Evolutionary conservation across 768 basidiomycete genomes (phyloP), one percentile per base, ranked within the genome.

Genomic region (Boletellus ananas): DNA sequence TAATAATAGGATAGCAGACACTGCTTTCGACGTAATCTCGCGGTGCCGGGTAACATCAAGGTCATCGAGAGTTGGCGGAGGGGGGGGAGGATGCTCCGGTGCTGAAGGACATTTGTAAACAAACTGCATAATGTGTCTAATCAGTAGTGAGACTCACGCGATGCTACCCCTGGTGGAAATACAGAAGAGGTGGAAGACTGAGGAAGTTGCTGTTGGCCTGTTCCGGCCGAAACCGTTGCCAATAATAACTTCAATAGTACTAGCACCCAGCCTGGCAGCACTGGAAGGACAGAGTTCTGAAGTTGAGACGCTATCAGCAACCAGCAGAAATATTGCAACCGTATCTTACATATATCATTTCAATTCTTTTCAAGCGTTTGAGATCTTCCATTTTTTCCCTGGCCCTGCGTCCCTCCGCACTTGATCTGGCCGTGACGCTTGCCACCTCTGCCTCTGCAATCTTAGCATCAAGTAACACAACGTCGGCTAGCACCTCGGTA

Each of bases 21-120:
- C 91, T 0, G 94, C 94, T 67, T 99, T 99, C 11, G 91, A 92
- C 0, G 91, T 96, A 58, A 99, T 94, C 69, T 99, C 96, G 34
- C 95, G 89, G 70, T 98, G 95, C 11, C 96, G 83, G 21, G 84
- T 86, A 27, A 94, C 87, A 63, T 99, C 96, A 43, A 90, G 83
- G 58, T 99, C 95, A 52, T 97, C 94, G 12, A 93, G 70, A 0
- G 86, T 88, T 4, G 83, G 87, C 3, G 89, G 86, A 2, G 81
- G 80, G 1, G 75, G 70, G 11, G 80, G 76, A 4, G 78, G 77
- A 50, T 81, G 84, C 44, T 87, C 85, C 51, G 80, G 77, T 5
- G 83, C 84, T 79, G 58, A 39, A 54, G 39, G 29, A 45, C 34
- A 53, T 16, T 20, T 34, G 11, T 54, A 9, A 56, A 43, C 12